Evolutionary conservation across 2,329 filamentous ascomycete species (phyloP), one percentile per base, ranked within the genome.

Genomic region (Gnomoniopsis smithogilvyi): DNA sequence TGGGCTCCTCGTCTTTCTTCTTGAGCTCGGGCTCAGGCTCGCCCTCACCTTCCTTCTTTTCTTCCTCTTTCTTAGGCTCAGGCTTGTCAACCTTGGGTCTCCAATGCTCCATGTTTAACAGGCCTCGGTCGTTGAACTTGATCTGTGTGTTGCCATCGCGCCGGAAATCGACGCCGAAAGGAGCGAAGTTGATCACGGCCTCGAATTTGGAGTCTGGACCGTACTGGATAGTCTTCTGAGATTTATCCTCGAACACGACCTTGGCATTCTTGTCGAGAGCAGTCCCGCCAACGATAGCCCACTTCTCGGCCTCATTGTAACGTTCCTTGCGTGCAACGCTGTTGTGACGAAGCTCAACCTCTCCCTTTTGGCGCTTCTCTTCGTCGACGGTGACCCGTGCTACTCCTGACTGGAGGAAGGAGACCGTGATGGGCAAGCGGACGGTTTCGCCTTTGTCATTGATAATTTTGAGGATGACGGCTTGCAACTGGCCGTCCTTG

Each of bases 71-170:
- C 64, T 80, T 78, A 2, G 72, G 69, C 60, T 68, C 69, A 10
- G 74, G 70, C 65, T 80, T 78, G 46, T 96, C 93, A 17, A 92
- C 75, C 81, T 96, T 96, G 47, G 89, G 82, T 62, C 95, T 82
- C 95, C 95, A 99, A 71, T 99, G 95, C 73, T 99, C 95, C 72
- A 98, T 76, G 69, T 98, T 99, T 73, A 99, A 72, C 63, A 96
- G 78, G 1, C 94, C 94, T n/a, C 89, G 86, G 65, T 93, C 88
- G 69, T 99, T 99, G 73, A 99, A 81, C 69, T 89, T 91, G 73
- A 99, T 81, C 62, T 98, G 92, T 0, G 88, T 88, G 64, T 84
- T 79, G 1, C 90, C 92, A 66, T 95, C 90, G 48, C 93, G 83
- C 74, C 89, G 88, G 72, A 99, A 99, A 51, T 96, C 89, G 55